Conservation (phyloP, 2,329 filamentous ascomycete genomes). For the Verticillium tricorpus region DNA sequence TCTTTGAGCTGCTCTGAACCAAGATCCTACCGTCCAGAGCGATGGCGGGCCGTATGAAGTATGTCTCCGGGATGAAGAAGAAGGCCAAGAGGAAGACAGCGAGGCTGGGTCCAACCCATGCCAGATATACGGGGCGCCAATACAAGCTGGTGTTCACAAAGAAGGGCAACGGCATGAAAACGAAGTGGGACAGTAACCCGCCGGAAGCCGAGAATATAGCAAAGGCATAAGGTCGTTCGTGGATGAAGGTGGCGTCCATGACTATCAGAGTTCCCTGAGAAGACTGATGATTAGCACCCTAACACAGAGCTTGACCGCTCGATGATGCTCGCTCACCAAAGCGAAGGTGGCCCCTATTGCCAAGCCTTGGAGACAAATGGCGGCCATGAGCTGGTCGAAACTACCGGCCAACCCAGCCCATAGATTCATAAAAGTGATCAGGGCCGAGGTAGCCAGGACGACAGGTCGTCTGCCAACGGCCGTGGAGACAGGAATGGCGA, state of each 20-base stretch:
- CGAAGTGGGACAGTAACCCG: constrained; percentile 18
- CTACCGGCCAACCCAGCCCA: constrained; percentile 19
- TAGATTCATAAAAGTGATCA: constrained; percentile 8
- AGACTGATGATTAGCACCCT: neutral
- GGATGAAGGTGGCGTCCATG: constrained; percentile 33
- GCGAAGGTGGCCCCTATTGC: constrained; percentile 24
- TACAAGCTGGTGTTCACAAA: constrained; percentile 11
- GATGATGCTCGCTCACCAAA: constrained; percentile 15
- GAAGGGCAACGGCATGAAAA: constrained; percentile 21
- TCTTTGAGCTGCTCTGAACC: constrained; percentile 30
- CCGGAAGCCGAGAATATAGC: constrained; percentile 27
- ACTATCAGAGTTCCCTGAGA: constrained; percentile 23
- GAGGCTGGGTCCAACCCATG: constrained; percentile 20
- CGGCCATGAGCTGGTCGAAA: constrained; percentile 22
- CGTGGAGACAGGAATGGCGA: constrained; percentile 31
- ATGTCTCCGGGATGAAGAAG: constrained; percentile 31
- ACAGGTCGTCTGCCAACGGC: constrained; percentile 30
- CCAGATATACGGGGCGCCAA: constrained; percentile 28
- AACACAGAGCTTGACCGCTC: neutral
- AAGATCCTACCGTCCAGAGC: constrained; percentile 35
- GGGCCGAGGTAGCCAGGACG: constrained; percentile 19
- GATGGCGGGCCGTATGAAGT: constrained; percentile 33
- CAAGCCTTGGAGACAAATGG: constrained; percentile 25
- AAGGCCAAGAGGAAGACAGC: constrained; percentile 21
- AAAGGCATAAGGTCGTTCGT: constrained; percentile 27